These are phyloP conservation scores for Coemansia sp. DNA, from an alignment of 192 early-diverging fungal species.

Conservation along the genomic window DNA sequence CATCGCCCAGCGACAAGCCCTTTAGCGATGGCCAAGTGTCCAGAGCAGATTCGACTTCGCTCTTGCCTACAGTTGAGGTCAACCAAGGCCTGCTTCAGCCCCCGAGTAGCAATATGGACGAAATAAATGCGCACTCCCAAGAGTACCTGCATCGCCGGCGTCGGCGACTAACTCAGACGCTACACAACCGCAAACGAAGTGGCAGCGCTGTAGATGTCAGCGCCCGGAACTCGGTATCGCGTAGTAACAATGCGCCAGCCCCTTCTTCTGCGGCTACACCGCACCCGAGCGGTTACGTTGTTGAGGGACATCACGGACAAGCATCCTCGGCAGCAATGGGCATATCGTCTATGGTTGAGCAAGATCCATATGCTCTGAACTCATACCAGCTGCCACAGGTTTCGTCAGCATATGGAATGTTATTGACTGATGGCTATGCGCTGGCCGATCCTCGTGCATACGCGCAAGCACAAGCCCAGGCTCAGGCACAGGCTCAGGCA, in stretches of 20 bases:
- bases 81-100: slow-evolving; percentile 20
- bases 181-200: slow-evolving; percentile 53
- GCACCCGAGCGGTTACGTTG: slow-evolving; percentile 28
- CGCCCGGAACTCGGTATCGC: slow-evolving; percentile 32
- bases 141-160: slow-evolving; percentile 49
- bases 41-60: slow-evolving; percentile 24
- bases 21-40: slow-evolving; percentile 17
- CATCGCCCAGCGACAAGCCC: slow-evolving; percentile 28
- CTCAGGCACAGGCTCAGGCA: slow-evolving; percentile 11
- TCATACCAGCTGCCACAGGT: slow-evolving; percentile 7
- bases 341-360: background rate
- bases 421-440: slow-evolving; percentile 9
- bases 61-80: slow-evolving; percentile 48
- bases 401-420: background rate
- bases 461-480: slow-evolving; percentile 8
- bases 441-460: slow-evolving; percentile 13
- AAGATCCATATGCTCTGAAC: background rate
- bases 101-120: slow-evolving; percentile 40
- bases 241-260: slow-evolving; percentile 19
- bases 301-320: slow-evolving; percentile 18
- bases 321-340: background rate
- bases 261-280: slow-evolving; percentile 31
- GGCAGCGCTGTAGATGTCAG: slow-evolving; percentile 38
- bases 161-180: slow-evolving; percentile 48
- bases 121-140: slow-evolving; percentile 48